A percentile compares a stretch with the other conserved stretches of the same genome.
These are phyloP conservation scores for Neonectria punicea DNA, from an alignment of 2,329 filamentous ascomycete genomes.

Conservation along the genomic window DNA sequence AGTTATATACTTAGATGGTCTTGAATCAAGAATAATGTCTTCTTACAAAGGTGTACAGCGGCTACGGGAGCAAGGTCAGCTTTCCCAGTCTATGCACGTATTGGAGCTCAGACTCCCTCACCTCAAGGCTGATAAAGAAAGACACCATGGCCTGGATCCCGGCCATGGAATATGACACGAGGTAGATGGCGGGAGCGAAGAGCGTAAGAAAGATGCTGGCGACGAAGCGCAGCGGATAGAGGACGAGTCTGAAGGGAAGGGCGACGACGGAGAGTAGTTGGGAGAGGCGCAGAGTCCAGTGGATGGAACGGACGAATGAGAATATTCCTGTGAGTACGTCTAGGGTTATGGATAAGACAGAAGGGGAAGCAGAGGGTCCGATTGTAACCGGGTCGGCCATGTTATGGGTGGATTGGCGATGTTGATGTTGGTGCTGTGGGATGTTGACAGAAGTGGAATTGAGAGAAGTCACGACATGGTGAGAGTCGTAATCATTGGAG, in stretches of 20 bases:
- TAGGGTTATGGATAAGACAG: slow-evolving; percentile 35
- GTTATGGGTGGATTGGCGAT: slow-evolving; percentile 25
- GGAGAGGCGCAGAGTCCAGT: slow-evolving; percentile 42
- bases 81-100: background rate
- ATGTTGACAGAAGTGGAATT: background rate
- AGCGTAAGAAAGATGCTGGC: slow-evolving; percentile 44
- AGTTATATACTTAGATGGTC: background rate
- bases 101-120: slow-evolving; percentile 34
- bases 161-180: slow-evolving; percentile 44
- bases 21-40: slow-evolving; percentile 10
- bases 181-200: slow-evolving; percentile 51
- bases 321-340: slow-evolving; percentile 42
- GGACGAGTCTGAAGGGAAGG: slow-evolving; percentile 46
- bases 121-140: slow-evolving; percentile 50
- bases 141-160: slow-evolving; percentile 36
- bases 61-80: slow-evolving; percentile 41
- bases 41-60: slow-evolving; percentile 57
- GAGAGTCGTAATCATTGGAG: background rate
- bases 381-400: slow-evolving; percentile 23
- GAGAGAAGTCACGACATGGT: background rate
- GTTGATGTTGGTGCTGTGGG: slow-evolving; percentile 1
- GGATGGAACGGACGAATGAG: slow-evolving; percentile 42
- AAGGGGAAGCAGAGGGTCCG: slow-evolving; percentile 24
- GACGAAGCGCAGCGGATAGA: slow-evolving; percentile 45
- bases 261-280: slow-evolving; percentile 37